These are phyloP conservation scores for Leucosporidium creatinivorum DNA, from an alignment of 768 basidiomycete genomes.

Conservation along the genomic window DNA sequence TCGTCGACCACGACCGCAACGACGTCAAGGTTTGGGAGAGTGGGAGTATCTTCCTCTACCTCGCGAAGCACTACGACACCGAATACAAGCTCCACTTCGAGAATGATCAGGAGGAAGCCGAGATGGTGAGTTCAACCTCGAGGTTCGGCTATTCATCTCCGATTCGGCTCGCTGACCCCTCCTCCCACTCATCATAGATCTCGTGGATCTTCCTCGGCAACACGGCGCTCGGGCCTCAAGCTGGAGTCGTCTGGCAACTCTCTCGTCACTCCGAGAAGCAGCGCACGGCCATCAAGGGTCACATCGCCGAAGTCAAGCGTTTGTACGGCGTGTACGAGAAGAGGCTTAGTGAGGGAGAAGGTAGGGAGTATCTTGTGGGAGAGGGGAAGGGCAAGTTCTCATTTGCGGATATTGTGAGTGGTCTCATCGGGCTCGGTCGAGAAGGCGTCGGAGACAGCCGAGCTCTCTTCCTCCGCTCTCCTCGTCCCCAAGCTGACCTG, in stretches of 20 bases:
- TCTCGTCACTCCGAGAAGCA: slow-evolving; percentile 53
- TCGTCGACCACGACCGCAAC: slow-evolving; percentile 40
- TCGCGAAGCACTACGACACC: slow-evolving; percentile 71
- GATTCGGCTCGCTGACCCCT: neutral
- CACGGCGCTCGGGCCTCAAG: slow-evolving; percentile 28
- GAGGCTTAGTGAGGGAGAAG: slow-evolving; percentile 49
- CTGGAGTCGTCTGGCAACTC: slow-evolving; percentile 59
- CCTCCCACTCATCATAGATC: slow-evolving; percentile 38
- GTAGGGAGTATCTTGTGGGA: slow-evolving; percentile 72
- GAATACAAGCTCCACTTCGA: slow-evolving; percentile 48
- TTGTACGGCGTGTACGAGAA: slow-evolving; percentile 77
- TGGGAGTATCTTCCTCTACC: slow-evolving; percentile 68
- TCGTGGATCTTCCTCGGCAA: slow-evolving; percentile 81
- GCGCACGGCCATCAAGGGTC: neutral
- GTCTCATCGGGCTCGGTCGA: neutral
- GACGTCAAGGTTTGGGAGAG: slow-evolving; percentile 44
- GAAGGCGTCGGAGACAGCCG: neutral
- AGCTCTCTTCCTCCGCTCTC: neutral
- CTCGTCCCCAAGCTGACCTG: no score
- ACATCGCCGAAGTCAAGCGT: slow-evolving; percentile 70
- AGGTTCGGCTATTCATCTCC: no score
- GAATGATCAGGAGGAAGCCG: slow-evolving; percentile 14
- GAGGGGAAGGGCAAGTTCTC: slow-evolving; percentile 19
- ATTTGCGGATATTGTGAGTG: slow-evolving; percentile 11
- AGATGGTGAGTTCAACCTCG: slow-evolving; percentile 13